Conservation (phyloP, 2,329 filamentous ascomycete genomes). For the Colletotrichum tofieldiae region DNA sequence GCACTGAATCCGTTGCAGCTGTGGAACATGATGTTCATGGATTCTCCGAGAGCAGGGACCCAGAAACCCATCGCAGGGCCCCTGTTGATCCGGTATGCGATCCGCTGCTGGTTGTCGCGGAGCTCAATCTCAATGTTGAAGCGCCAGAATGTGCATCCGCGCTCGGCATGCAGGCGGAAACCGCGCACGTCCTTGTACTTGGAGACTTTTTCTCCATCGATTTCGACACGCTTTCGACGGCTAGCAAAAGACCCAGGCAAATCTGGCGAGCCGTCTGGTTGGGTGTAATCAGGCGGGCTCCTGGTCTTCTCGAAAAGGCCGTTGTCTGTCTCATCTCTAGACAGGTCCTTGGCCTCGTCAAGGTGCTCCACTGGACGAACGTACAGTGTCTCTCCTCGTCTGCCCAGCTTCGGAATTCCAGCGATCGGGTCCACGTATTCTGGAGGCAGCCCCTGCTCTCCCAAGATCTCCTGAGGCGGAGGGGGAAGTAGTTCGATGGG, state of each 20-base stretch:
- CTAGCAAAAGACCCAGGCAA: conserved; percentile 68
- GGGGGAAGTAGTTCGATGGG: conserved; percentile 86
- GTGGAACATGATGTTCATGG: conserved; percentile 99
- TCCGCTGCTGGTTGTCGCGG: conserved; percentile 81
- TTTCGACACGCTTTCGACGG: conserved; percentile 65
- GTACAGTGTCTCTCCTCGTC: conserved; percentile 88
- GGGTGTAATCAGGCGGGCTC: conserved; percentile 65
- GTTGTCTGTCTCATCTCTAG: conserved; percentile 82
- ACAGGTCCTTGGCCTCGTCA: conserved; percentile 84
- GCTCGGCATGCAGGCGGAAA: conserved; percentile 85
- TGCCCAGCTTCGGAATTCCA: conserved; percentile 87
- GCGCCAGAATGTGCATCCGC: conserved; percentile 95
- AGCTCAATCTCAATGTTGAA: conserved; percentile 97
- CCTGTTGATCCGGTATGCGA: conserved; percentile 95
- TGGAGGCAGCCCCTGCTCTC: conserved; percentile 76
- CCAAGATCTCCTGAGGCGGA: conserved; percentile 78
- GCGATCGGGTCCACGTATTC: conserved; percentile 93
- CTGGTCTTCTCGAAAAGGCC: conserved; percentile 84
- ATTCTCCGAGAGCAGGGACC: conserved; percentile 86
- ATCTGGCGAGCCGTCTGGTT: conserved; percentile 61
- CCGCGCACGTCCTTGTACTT: conserved; percentile 89
- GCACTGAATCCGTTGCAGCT: conserved; percentile 97
- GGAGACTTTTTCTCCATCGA: conserved; percentile 85
- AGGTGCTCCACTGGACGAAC: conserved; percentile 92
- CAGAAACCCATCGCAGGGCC: conserved; percentile 93